Conservation (phyloP, 257 asterid genomes). For the Fraxinus anomala region DNA sequence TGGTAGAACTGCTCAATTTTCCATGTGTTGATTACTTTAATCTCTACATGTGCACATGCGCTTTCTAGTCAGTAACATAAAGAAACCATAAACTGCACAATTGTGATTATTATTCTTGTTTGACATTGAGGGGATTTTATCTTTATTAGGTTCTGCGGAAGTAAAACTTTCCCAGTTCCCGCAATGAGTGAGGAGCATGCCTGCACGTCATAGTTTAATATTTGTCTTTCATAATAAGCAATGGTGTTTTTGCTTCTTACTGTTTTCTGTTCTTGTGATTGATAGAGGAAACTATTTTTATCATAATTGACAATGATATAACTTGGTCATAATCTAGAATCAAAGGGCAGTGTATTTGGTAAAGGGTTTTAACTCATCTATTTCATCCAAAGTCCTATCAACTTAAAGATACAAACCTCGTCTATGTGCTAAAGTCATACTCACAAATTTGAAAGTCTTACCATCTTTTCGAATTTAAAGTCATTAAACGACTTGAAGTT, state of each 20-base stretch:
- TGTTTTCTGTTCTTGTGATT: conserved; percentile 1
- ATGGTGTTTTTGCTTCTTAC: background rate
- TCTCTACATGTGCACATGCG: background rate
- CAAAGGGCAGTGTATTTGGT: background rate
- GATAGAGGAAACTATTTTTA: background rate
- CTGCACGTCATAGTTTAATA: background rate
- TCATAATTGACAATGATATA: background rate
- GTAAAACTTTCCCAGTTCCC: background rate
- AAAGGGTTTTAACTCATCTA: background rate
- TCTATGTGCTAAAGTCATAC: background rate
- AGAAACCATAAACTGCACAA: background rate
- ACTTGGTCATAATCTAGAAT: background rate
- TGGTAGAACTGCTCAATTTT: conserved; percentile 49
- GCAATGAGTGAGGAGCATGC: background rate
- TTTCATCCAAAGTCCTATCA: background rate
- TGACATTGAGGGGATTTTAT: background rate
- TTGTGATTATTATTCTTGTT: background rate
- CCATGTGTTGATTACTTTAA: background rate
- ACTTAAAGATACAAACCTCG: background rate
- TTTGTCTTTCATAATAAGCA: background rate
- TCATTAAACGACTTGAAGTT: background rate
- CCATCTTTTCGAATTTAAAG: background rate
- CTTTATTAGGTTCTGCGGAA: background rate
- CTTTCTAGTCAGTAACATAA: background rate
- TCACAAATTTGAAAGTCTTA: background rate